Conservation (phyloP, 1,139 yeast genomes). For the Yamadazyma oceani region DNA sequence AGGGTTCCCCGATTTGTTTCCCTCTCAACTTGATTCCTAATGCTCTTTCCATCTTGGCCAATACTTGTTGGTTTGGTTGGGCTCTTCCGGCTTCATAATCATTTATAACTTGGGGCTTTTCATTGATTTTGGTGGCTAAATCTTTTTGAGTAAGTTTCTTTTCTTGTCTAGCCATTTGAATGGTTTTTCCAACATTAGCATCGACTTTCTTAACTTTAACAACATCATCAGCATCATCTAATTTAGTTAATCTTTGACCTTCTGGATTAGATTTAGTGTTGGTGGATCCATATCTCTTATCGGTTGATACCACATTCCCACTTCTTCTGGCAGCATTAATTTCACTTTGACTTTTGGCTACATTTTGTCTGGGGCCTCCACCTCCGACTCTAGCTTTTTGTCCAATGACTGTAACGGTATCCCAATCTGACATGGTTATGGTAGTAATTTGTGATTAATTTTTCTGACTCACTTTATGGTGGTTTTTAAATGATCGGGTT, state of each 20-base stretch:
- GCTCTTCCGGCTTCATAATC: constrained; percentile 98
- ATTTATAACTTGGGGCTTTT: constrained; percentile 91
- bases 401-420: constrained; percentile 83
- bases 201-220: constrained; percentile 91
- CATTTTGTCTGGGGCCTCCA: constrained; percentile 83
- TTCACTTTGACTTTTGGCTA: constrained; percentile 75
- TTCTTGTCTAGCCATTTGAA: constrained; percentile 83
- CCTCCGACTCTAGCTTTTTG: constrained; percentile 85
- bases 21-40: constrained; percentile 96
- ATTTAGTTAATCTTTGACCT: constrained; percentile 91
- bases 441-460: neutral
- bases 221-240: constrained; percentile 91
- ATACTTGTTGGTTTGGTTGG: constrained; percentile 90
- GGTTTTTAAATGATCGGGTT: too few species aligned
- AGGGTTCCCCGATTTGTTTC: constrained; percentile 90
- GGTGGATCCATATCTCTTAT: constrained; percentile 83
- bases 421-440: constrained; percentile 71
- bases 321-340: constrained; percentile 92
- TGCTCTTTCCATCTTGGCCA: constrained; percentile 90
- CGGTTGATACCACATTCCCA: constrained; percentile 86
- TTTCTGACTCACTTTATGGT: neutral
- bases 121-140: constrained; percentile 90
- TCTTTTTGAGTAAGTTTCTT: constrained; percentile 93
- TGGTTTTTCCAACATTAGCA: constrained; percentile 80
- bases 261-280: constrained; percentile 72